Conservation (phyloP, 306 rosid genomes). For the Biancaea sappan region DNA sequence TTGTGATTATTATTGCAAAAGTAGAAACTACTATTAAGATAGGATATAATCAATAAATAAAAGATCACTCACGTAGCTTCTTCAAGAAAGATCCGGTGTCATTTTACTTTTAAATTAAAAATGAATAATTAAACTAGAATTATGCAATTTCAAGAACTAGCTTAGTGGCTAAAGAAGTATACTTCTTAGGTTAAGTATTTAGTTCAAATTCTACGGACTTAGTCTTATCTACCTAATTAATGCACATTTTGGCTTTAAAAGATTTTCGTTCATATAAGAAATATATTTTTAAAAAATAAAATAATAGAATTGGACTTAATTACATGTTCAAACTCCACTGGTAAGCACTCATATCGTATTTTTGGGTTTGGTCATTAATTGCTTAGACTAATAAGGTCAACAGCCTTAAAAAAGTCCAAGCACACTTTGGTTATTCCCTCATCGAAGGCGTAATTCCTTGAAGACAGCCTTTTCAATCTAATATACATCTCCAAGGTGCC, state of each 20-base stretch:
- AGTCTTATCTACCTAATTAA: too few relatives aligned
- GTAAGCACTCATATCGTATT: background rate
- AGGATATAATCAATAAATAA: background rate
- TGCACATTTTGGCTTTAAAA: too few relatives aligned
- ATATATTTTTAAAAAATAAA: too few relatives aligned
- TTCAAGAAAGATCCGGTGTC: background rate
- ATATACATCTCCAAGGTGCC: background rate
- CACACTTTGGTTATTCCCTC: slow-evolving; percentile 4
- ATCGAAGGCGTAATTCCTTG: slow-evolving; percentile 19
- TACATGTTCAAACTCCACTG: background rate
- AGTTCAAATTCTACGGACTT: too few relatives aligned
- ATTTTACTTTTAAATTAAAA: background rate
- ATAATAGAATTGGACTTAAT: background rate
- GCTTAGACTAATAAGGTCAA: background rate
- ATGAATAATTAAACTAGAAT: background rate
- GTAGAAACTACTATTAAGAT: background rate
- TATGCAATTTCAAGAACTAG: too few relatives aligned
- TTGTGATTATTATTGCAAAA: background rate
- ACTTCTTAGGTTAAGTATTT: too few relatives aligned
- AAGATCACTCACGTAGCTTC: background rate
- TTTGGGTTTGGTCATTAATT: background rate
- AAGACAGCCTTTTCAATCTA: background rate
- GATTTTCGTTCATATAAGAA: too few relatives aligned
- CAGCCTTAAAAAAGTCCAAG: background rate
- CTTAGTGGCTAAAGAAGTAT: too few relatives aligned